Base-by-base conservation (phyloP, 2,329 filamentous ascomycete species). In the Anthostomella pinea region DNA sequence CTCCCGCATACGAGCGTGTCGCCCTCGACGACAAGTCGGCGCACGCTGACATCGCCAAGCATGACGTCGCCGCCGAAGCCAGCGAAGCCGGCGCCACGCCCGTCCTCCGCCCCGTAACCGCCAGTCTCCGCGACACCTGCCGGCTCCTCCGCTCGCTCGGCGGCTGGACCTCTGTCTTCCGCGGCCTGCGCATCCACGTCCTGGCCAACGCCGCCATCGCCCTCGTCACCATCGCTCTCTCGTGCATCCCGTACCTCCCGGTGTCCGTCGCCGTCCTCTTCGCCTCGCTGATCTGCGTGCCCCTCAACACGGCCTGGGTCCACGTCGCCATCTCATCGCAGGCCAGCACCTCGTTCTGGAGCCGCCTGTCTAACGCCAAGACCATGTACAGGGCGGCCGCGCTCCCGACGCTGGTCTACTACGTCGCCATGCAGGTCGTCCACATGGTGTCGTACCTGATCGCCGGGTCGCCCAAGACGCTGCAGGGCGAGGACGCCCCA, bases 291-390 rank as follows among this genome's bases (percentile, higher is more conserved):
- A 58, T 76, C 17, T 68, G 85, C 30, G 73, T 83, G 27, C 83
- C 83, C 54, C 59, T 90, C 41, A 73, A 77, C 58, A 75, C 88
- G 49, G 74, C 77, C 33, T 95, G 89, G 87, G 85, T 87, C 4
- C 87, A 94, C 61, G 80, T 84, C 52, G 77, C 93, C 56, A 86
- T 95, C 54, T 80, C 85, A 2, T 71, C 78, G 39, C 77, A n/a
- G n/a, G n/a, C 79, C 2, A 80, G 74, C 34, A 54, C 67, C 20
- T 65, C 66, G 49, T 86, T 82, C 69, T 83, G 73, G 63, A 66
- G 70, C 49, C 83, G 86, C 39, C 70, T 94, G 36, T 81, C 83
- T 8, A 62, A 76, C 25, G 75, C 79, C 56, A 67, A 70, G 39
- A 69, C 68, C 54, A 70, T 76, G 35, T 81, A 83, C 65, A 73